phyloP scores from a whole-genome alignment of 148 eudicot genomes.

The Cornus kousa region DNA sequence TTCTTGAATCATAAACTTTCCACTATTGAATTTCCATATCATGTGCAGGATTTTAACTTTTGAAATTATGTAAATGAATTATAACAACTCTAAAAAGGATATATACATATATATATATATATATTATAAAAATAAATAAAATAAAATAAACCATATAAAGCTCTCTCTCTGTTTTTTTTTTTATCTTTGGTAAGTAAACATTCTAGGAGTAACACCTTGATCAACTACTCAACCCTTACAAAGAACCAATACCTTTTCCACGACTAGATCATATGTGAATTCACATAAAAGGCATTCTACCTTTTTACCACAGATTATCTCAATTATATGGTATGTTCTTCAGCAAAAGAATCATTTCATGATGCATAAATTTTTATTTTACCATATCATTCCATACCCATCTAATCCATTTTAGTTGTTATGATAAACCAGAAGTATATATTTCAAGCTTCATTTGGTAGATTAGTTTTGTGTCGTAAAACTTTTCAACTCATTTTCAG shows the following conservation, averaged over 20 bases:
- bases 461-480: constrained; percentile 6
- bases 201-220: background rate
- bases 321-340: too few relatives aligned
- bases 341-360: background rate
- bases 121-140: too few relatives aligned
- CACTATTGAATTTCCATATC: background rate
- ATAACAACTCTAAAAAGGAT: too few relatives aligned
- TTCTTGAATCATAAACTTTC: background rate
- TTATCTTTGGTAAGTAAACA: too few relatives aligned
- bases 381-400: background rate
- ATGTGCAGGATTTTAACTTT: background rate
- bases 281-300: background rate
- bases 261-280: background rate
- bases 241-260: background rate
- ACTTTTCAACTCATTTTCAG: constrained; percentile 46
- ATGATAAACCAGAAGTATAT: background rate
- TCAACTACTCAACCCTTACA: background rate
- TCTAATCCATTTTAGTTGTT: background rate
- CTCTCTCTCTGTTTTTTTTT: too few relatives aligned
- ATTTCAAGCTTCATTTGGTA: constrained; percentile 9
- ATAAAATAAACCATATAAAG: too few relatives aligned
- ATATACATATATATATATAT: too few relatives aligned
- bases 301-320: background rate
- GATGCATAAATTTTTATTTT: background rate
- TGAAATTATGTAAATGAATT: background rate